These are phyloP conservation scores for Podaxis mareebaensis DNA, from an alignment of 768 basidiomycete species.

Conservation along the genomic window DNA sequence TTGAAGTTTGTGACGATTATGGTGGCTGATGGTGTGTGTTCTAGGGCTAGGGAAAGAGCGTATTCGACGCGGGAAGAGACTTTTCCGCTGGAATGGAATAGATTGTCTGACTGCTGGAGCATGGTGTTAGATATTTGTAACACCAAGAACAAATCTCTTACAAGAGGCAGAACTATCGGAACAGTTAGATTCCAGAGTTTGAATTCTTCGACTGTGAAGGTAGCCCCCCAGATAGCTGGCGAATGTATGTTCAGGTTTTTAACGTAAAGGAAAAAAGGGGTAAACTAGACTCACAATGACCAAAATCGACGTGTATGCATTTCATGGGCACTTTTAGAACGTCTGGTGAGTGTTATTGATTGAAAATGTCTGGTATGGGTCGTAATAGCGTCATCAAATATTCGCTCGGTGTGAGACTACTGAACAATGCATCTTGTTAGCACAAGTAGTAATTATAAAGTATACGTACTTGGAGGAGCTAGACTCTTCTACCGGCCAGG, in stretches of 20 bases:
- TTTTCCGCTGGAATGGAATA: conserved; percentile 12
- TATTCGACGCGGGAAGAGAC: conserved; percentile 8
- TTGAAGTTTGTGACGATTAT: conserved; percentile 18
- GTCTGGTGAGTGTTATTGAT: conserved; percentile 19
- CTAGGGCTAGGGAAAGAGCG: conserved; percentile 14
- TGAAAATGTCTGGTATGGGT: conserved; percentile 22
- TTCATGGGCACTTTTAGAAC: conserved; percentile 20
- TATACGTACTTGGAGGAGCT: conserved; percentile 9
- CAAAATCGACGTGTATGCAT: conserved; percentile 17
- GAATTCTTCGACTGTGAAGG: conserved; percentile 16
- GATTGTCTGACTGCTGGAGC: background rate
- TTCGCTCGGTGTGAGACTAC: conserved; percentile 16
- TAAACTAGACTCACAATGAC: conserved; percentile 17
- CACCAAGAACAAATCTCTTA: background rate
- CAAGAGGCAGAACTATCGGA: conserved; percentile 18
- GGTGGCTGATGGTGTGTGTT: conserved; percentile 7
- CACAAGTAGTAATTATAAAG: background rate
- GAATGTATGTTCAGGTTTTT: background rate
- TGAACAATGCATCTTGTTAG: background rate
- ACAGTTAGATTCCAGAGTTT: background rate
- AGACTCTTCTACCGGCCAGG: conserved; percentile 15
- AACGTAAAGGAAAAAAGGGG: background rate
- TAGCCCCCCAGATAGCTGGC: conserved; percentile 16
- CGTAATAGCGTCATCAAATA: conserved; percentile 19
- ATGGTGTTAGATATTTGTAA: background rate